These are phyloP conservation scores for Lactifluus subvellereus DNA, from an alignment of 768 basidiomycete species.

Conservation along the genomic window DNA sequence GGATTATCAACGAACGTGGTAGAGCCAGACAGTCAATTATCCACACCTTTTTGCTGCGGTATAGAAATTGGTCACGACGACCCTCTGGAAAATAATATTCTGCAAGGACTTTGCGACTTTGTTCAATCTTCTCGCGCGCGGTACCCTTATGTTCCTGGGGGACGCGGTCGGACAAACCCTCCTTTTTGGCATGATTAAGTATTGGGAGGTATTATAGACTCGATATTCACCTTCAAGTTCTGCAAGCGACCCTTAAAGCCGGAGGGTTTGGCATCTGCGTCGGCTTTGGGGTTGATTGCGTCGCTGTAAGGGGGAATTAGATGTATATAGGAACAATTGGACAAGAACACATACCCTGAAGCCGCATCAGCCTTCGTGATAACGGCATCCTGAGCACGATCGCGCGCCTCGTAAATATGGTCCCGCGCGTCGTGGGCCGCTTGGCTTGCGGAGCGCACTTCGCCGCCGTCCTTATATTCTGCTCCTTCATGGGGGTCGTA, in stretches of 20 bases:
- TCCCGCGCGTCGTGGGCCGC: conserved; percentile 10
- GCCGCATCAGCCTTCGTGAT: conserved; percentile 26
- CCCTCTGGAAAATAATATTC: conserved; percentile 91
- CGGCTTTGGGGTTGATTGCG: conserved; percentile 31
- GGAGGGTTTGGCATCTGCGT: conserved; percentile 36
- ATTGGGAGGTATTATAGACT: background rate
- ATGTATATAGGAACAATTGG: too few species aligned
- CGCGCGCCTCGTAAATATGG: conserved; percentile 18
- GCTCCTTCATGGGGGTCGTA: conserved; percentile 45
- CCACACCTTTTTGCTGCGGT: conserved; percentile 80
- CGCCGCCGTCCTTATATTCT: conserved; percentile 35
- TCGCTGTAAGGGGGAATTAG: conserved; percentile 16
- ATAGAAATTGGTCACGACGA: conserved; percentile 88
- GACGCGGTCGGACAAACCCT: conserved; percentile 47
- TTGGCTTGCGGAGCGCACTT: conserved; percentile 27
- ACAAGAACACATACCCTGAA: conserved; percentile 9
- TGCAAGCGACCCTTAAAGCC: conserved; percentile 32
- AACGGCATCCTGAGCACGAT: background rate
- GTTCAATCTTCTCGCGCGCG: conserved; percentile 48
- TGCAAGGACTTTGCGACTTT: conserved; percentile 58
- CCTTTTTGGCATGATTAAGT: conserved; percentile 27
- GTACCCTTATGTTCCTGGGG: conserved; percentile 64
- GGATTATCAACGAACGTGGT: background rate
- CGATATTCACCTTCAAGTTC: conserved; percentile 29
- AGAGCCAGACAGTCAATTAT: too few species aligned